Percentiles rank a stretch among this genome's conserved stretches.
Evolutionary conservation across 495 filamentous ascomycete genomes (phyloP).

Genomic region (Aspergillus steynii): DNA sequence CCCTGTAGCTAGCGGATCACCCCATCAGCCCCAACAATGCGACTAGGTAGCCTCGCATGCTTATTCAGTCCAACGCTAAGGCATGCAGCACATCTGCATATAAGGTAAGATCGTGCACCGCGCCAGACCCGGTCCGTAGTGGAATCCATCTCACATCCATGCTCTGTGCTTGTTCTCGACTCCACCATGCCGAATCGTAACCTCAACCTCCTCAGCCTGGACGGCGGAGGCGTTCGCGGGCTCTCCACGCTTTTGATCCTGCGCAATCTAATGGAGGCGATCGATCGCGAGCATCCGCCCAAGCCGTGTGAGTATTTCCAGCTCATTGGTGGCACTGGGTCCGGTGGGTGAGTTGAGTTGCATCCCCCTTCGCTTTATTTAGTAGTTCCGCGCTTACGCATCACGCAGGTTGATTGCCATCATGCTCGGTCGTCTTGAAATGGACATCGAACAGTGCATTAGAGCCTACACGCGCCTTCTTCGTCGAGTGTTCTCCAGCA

Average conservation of each 20-base stretch:
- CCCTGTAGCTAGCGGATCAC: not conserved
- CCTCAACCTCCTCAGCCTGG: slow-evolving; percentile 45
- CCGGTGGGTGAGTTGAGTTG: slow-evolving; percentile 34
- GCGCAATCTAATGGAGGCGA: slow-evolving; percentile 45
- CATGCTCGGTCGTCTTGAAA: slow-evolving; percentile 42
- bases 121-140: not conserved
- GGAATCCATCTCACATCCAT: not conserved
- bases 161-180: not conserved
- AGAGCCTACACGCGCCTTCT: slow-evolving; percentile 39
- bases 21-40: not conserved
- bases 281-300: slow-evolving; percentile 41
- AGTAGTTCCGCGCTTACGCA: slow-evolving; percentile 2
- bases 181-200: slow-evolving; percentile 21
- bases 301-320: slow-evolving; percentile 53
- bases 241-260: slow-evolving; percentile 54
- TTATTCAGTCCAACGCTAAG: not conserved
- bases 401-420: slow-evolving; percentile 36
- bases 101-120: not conserved
- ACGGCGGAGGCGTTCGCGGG: slow-evolving; percentile 57
- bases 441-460: slow-evolving; percentile 52
- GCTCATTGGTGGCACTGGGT: slow-evolving; percentile 43
- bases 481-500: slow-evolving; percentile 38
- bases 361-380: not conserved
- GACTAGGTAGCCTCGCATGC: not conserved
- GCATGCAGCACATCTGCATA: slow-evolving; percentile 1